These are phyloP conservation scores for Sclerotinia trifoliorum DNA, from an alignment of 2,329 filamentous ascomycete genomes.

Conservation along the genomic window DNA sequence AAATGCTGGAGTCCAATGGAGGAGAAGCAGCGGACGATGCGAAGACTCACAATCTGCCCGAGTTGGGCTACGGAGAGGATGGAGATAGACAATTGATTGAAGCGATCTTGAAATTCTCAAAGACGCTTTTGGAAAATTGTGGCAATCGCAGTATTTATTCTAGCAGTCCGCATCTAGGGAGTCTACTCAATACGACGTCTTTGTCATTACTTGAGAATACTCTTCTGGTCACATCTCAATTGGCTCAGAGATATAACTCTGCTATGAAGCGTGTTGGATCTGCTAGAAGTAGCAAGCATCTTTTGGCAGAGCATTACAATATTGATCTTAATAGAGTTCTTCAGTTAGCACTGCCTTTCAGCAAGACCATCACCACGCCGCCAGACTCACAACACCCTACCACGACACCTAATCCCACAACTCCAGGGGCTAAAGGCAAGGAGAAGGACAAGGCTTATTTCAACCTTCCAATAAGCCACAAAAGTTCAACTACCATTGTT, in stretches of 20 bases:
- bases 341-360: slow-evolving; percentile 78
- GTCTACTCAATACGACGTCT: slow-evolving; percentile 84
- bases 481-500: slow-evolving; percentile 52
- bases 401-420: slow-evolving; percentile 51
- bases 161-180: slow-evolving; percentile 86
- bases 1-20: slow-evolving; percentile 53
- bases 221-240: slow-evolving; percentile 76
- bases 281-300: slow-evolving; percentile 68
- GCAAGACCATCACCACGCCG: slow-evolving; percentile 60
- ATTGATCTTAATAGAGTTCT: slow-evolving; percentile 78
- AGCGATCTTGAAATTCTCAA: slow-evolving; percentile 78
- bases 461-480: slow-evolving; percentile 42
- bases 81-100: slow-evolving; percentile 81
- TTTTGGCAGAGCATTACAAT: slow-evolving; percentile 83
- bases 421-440: slow-evolving; percentile 68
- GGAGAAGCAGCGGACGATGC: slow-evolving; percentile 49
- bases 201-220: slow-evolving; percentile 74
- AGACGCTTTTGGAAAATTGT: slow-evolving; percentile 87
- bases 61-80: slow-evolving; percentile 66
- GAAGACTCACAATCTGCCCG: slow-evolving; percentile 50
- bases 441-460: slow-evolving; percentile 72
- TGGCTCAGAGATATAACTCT: slow-evolving; percentile 90
- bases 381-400: slow-evolving; percentile 49
- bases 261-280: slow-evolving; percentile 74
- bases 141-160: slow-evolving; percentile 95